These are phyloP conservation scores for Phytophthora hybrid DNA, from an alignment of 352 stramenopile species.

Conservation along the genomic window DNA sequence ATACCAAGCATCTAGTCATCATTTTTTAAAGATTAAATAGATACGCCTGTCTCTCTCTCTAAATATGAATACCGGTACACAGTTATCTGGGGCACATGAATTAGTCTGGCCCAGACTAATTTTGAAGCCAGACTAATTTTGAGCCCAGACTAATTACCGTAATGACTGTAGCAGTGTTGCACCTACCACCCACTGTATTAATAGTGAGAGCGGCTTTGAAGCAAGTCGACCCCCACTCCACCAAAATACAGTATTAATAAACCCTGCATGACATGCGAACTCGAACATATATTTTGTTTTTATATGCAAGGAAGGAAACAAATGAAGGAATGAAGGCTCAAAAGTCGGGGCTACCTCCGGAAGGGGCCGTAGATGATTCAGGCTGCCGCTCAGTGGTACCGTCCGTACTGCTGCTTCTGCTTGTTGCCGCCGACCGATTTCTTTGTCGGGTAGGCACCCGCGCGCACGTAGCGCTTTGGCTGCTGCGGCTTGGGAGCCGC, in stretches of 20 bases:
- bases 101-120: too few species aligned
- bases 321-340: not conserved
- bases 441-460: not conserved
- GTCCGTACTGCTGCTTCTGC: not conserved
- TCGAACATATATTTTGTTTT: not conserved
- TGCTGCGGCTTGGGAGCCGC: not conserved
- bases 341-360: not conserved
- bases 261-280: not conserved
- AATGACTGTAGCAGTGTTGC: too few species aligned
- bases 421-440: not conserved
- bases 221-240: too few species aligned
- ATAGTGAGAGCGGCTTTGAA: too few species aligned
- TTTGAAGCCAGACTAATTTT: too few species aligned
- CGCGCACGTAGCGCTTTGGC: not conserved
- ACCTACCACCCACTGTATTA: too few species aligned
- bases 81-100: too few species aligned
- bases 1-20: too few species aligned
- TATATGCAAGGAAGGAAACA: not conserved
- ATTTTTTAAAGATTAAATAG: too few species aligned
- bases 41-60: too few species aligned
- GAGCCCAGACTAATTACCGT: too few species aligned
- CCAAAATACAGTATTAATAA: not conserved
- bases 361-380: not conserved
- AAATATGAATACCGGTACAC: too few species aligned
- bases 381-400: not conserved